A percentile compares a stretch with the other conserved stretches of the same genome.
These are phyloP conservation scores for Gnomoniopsis sp. DNA, from an alignment of 2,329 filamentous ascomycete genomes.

Conservation along the genomic window DNA sequence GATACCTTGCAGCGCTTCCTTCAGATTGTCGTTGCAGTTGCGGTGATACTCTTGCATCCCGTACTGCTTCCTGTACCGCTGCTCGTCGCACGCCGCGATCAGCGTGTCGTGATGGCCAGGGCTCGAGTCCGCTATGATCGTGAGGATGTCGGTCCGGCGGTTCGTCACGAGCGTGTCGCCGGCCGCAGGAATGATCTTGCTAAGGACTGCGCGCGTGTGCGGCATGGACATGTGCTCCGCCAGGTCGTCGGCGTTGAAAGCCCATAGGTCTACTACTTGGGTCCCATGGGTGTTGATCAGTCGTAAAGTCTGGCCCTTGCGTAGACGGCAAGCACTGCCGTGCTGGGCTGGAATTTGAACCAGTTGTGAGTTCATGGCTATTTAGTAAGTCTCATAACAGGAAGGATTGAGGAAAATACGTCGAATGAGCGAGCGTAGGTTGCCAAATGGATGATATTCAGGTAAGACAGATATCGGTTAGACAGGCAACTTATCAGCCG, in stretches of 20 bases:
- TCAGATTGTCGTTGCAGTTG: background rate
- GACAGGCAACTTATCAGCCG: too few species aligned
- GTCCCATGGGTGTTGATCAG: background rate
- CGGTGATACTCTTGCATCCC: background rate
- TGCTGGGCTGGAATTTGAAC: background rate
- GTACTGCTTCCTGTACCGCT: background rate
- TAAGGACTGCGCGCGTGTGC: background rate
- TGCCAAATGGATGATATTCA: too few species aligned
- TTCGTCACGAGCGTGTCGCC: background rate
- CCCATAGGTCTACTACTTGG: background rate
- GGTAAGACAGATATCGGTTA: too few species aligned
- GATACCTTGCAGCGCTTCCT: background rate
- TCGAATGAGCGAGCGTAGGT: too few species aligned
- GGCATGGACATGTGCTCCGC: background rate
- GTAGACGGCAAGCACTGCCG: background rate
- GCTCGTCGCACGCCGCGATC: background rate
- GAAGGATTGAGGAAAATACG: too few species aligned
- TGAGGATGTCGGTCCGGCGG: background rate
- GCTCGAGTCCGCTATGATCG: background rate
- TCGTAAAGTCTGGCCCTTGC: background rate
- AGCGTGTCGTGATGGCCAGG: background rate
- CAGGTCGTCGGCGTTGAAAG: background rate
- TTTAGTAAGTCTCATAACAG: background rate
- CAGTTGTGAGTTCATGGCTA: background rate
- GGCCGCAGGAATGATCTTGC: background rate